phyloP scores from a whole-genome alignment of 1,284 basidiomycete species.

The Irpex sp. region DNA sequence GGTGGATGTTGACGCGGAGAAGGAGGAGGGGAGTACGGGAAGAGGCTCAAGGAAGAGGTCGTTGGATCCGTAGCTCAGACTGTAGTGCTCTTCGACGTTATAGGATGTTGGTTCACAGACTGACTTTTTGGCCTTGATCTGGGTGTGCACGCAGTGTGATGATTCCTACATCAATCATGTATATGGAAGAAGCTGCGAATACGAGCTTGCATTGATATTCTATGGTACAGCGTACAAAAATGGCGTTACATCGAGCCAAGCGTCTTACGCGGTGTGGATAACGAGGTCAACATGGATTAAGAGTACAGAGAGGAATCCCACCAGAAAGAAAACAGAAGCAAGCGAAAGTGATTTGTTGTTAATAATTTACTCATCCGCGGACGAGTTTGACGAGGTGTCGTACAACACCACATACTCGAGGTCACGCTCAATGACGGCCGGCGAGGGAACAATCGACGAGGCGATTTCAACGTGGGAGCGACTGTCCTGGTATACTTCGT shows the following conservation, averaged over 20 bases:
- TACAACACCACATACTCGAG: conserved; percentile 70
- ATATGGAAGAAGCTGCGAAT: not conserved
- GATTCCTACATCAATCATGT: not conserved
- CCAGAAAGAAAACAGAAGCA: not conserved
- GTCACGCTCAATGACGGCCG: conserved; percentile 25
- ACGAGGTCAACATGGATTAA: not conserved
- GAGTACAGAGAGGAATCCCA: not conserved
- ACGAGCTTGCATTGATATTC: not conserved
- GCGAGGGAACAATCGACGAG: conserved; percentile 20
- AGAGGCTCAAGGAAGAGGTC: not conserved
- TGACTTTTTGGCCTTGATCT: too few species aligned
- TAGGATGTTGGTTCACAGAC: too few species aligned
- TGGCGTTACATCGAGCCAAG: not conserved
- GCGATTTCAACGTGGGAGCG: conserved; percentile 34
- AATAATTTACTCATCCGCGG: conserved; percentile 38
- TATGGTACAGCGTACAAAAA: not conserved
- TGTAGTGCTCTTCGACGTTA: not conserved
- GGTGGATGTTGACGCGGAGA: not conserved
- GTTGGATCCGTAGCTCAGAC: not conserved
- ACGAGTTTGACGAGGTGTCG: conserved; percentile 48
- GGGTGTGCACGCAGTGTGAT: too few species aligned
- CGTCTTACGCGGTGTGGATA: not conserved
- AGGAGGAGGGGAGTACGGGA: not conserved
- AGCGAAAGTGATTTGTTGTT: not conserved
- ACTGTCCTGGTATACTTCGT: conserved; percentile 55